phyloP scores from a whole-genome alignment of 2,329 filamentous ascomycete species.

The Aspergillus transmontanensis region DNA sequence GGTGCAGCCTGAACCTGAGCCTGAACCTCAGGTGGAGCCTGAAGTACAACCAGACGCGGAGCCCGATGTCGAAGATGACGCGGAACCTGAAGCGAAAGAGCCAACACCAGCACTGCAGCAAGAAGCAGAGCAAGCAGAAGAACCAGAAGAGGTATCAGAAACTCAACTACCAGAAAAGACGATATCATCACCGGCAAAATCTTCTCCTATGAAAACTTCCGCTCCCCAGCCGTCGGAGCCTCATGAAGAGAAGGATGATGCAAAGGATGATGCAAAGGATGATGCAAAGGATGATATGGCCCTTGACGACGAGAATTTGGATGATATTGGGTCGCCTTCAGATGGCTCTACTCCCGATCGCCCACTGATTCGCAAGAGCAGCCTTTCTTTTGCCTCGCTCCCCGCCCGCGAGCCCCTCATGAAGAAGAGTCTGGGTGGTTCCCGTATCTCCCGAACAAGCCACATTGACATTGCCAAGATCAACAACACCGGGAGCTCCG shows the following conservation, averaged over 20 bases:
- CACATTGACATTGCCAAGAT: constrained; percentile 67
- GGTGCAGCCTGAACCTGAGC: neutral
- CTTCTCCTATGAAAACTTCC: constrained; percentile 21
- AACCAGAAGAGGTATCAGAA: constrained; percentile 8
- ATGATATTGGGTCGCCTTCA: constrained; percentile 52
- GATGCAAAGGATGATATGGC: constrained; percentile 35
- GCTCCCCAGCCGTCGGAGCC: constrained; percentile 12
- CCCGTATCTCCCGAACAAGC: constrained; percentile 72
- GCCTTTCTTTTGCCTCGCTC: constrained; percentile 88
- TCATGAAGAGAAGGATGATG: constrained; percentile 26
- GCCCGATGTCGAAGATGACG: constrained; percentile 2
- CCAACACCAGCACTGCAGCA: constrained; percentile 2
- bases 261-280: constrained; percentile 32
- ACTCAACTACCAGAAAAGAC: constrained; percentile 3
- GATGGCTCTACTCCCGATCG: constrained; percentile 54
- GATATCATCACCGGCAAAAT: constrained; percentile 18
- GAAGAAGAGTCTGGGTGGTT: constrained; percentile 77
- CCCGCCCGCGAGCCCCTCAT: constrained; percentile 86
- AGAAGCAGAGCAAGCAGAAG: constrained; percentile 10
- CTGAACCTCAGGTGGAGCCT: constrained; percentile 1
- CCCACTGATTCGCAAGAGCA: constrained; percentile 85
- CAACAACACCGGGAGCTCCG: constrained; percentile 57
- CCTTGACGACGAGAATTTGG: constrained; percentile 36
- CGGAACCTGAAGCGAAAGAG: constrained; percentile 3
- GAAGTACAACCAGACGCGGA: constrained; percentile 12